Percentiles rank a stretch among this genome's conserved stretches.
These are phyloP conservation scores for Hordeum marinum DNA, from an alignment of 176 grass and related monocot genomes.

Conservation along the genomic window DNA sequence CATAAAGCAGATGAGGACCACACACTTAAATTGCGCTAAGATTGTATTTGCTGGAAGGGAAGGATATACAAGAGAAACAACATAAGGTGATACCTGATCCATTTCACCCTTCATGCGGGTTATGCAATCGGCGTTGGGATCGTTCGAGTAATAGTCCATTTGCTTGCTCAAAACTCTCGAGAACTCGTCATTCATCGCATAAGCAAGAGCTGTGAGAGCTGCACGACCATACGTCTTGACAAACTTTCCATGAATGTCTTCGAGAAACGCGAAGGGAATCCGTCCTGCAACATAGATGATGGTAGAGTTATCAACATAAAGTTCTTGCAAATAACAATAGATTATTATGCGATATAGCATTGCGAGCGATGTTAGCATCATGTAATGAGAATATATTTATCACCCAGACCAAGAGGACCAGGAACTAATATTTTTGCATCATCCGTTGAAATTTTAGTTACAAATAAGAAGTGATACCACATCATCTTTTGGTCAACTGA, in stretches of 20 bases:
- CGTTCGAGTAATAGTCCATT: constrained; percentile 84
- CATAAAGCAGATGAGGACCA: background rate
- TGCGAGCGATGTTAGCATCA: background rate
- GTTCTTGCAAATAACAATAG: background rate
- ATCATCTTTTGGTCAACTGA: background rate
- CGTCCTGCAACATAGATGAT: constrained; percentile 38
- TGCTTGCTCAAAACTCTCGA: constrained; percentile 79
- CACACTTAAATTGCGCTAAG: background rate
- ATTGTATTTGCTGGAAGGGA: background rate
- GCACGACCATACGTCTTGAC: constrained; percentile 67
- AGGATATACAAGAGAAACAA: background rate
- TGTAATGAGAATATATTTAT: background rate
- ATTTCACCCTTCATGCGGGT: constrained; percentile 89
- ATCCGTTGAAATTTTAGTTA: background rate
- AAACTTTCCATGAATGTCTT: constrained; percentile 77
- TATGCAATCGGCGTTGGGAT: constrained; percentile 74
- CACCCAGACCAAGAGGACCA: background rate
- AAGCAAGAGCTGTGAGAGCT: constrained; percentile 70
- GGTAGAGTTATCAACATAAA: background rate
- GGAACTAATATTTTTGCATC: background rate
- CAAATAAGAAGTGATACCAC: background rate
- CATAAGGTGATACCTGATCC: constrained; percentile 40
- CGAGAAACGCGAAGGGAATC: constrained; percentile 79
- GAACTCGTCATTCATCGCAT: constrained; percentile 89
- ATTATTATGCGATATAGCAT: background rate